Evolutionary conservation across 2,329 filamentous ascomycete genomes (phyloP), one percentile per base, ranked within the genome.

Genomic region (Fusarium devonianum): DNA sequence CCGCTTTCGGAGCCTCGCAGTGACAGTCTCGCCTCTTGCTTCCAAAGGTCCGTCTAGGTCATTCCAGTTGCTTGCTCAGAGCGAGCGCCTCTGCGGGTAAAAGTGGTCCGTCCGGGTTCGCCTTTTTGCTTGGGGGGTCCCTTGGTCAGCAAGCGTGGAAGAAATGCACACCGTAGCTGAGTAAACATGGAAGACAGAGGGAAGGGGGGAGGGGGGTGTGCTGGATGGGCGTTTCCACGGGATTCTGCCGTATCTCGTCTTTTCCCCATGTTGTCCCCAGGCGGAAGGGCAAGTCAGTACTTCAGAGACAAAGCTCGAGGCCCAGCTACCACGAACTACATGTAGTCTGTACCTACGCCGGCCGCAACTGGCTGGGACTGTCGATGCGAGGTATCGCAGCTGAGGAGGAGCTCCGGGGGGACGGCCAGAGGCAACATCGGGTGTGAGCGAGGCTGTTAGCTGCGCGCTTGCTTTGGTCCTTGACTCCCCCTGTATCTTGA

Each of bases 1-100:
- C 63, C 63, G 63, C 60, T 66, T 65, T 66, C 63, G 63, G 63
- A 66, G 63, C 63, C 63, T 66, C 61, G 61, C 46, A 49, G 53
- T 38, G 37, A 46, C 41, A 23, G 13, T 48, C 36, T 41, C 36
- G 37, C 35, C 38, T 50, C 30, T 46, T 23, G n/a, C n/a, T 29
- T 35, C 26, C 32, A 28, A 23, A 41, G 46, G 51, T 41, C 51
- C 53, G 49, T 56, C 46, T 47, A 51, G 53, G 53, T 38, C 59
- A 63, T 60, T 64, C 53, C 60, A 63, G 45, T 58, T 47, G 37
- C 42, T n/a, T n/a, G n/a, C 38, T 40, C 25, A 51, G 55, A 53
- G 21, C 18, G 32, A 56, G 52, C 50, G 54, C 41, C 55, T 60
- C 48, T 35, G 43, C 62, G 62, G 62, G 62, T 64, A 64, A 64